Conservation (phyloP, 208 protist species). For the Acanthamoeba sp. region DNA sequence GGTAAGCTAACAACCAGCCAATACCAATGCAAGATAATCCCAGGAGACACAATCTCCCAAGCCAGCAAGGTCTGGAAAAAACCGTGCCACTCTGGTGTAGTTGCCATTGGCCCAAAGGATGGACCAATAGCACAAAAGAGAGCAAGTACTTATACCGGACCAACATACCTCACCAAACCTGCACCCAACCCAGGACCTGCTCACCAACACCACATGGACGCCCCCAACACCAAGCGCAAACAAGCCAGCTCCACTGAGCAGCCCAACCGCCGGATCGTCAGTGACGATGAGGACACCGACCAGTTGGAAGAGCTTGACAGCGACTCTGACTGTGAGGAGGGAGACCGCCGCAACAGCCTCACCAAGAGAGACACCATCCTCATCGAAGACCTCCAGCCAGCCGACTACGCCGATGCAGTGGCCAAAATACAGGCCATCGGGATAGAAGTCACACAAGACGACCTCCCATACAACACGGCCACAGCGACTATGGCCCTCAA, state of each 20-base stretch:
- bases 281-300: background rate
- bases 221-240: background rate
- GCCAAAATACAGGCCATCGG: background rate
- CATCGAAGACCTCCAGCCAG: background rate
- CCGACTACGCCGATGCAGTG: background rate
- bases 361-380: background rate
- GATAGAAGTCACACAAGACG: background rate
- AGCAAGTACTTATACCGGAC: background rate
- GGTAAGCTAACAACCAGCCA: no score
- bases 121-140: background rate
- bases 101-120: background rate
- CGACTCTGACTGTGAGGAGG: background rate
- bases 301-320: background rate
- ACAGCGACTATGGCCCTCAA: background rate
- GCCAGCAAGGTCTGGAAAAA: no score
- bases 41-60: no score
- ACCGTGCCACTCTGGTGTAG: no score
- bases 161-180: no score
- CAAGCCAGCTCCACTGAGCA: background rate
- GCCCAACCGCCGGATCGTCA: no score
- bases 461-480: background rate
- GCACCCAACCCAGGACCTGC: background rate
- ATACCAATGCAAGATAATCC: no score
- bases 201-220: background rate
- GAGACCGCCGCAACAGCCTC: background rate